Base-by-base conservation (phyloP, 1,284 basidiomycete species). In the Rhodotorula sp. region DNA sequence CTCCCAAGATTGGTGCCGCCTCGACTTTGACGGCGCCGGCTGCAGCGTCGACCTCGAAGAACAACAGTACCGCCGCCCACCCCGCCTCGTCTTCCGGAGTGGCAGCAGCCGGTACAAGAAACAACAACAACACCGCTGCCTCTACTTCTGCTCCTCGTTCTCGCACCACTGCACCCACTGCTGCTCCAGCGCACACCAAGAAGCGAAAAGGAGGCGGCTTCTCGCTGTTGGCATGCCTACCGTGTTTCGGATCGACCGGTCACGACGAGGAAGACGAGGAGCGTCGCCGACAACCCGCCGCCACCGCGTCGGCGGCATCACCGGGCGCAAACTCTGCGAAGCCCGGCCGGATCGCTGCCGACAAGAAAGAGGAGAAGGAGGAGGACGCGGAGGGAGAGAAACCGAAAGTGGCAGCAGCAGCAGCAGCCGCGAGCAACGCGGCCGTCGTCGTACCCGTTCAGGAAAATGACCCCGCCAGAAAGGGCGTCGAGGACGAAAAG, bases 181-280 rank as follows among this genome's bases (percentile, higher is more conserved):
- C 57, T 15, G 26, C 56, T n/a, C 45, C 48, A 20, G n/a, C 49
- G 24, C 10, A 60, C 26, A 22, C 67, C 22, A 73, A 69, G 60
- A 70, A 70, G 60, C 62, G 62, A 26, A 71, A 69, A 45, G 60
- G 62, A 14, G 61, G 60, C n/a, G 62, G 67, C 48, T 49, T 66
- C 4, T 72, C 64, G 63, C 55, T 74, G 22, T 22, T 68, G n/a
- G 72, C 66, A 22, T 73, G 72, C 63, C 44, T 73, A 15, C 72
- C 72, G 3, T 73, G 72, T 64, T 49, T 64, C 44, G 60, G 61
- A 1, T 55, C 59, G n/a, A 44, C 67, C 33, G 69, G 66, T 2
- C 66, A 68, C 58, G 66, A 66, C 26, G 69, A 70, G 20, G 53
- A 54, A 29, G 53, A 54, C 12, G 48, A 46, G 12, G 45, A 49